These are phyloP conservation scores for Pythium dissimile DNA, from an alignment of 352 stramenopile species.

Conservation along the genomic window DNA sequence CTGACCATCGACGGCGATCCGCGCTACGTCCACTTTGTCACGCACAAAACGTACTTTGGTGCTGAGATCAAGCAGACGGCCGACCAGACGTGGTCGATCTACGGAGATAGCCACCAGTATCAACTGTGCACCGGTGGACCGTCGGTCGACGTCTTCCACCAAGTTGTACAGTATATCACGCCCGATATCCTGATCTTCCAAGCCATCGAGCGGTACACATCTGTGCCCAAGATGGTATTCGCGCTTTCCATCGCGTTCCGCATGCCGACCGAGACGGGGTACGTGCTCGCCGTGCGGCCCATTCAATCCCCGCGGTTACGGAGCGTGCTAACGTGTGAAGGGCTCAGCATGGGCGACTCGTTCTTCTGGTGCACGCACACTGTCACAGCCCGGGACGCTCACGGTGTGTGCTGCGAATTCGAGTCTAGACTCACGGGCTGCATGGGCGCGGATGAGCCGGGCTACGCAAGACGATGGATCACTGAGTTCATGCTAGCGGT, in stretches of 20 bases:
- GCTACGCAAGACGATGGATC: slow-evolving; percentile 13
- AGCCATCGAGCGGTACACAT: slow-evolving; percentile 3
- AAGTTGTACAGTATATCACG: slow-evolving; percentile 11
- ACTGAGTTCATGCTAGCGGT: slow-evolving; percentile 2
- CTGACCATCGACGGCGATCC: not conserved
- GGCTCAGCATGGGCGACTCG: not conserved
- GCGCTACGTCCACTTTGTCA: not conserved
- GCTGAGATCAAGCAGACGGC: not conserved
- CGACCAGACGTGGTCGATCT: slow-evolving; percentile 1
- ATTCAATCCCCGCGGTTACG: not conserved
- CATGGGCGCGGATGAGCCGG: not conserved
- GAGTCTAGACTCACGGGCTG: not conserved
- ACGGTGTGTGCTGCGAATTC: not conserved
- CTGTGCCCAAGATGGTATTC: slow-evolving; percentile 3
- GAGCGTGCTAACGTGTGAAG: not conserved
- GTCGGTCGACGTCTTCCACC: not conserved
- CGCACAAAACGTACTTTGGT: not conserved
- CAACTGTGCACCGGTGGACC: not conserved
- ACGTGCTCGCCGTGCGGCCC: not conserved
- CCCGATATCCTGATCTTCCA: slow-evolving; percentile 9
- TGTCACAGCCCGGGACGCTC: not conserved
- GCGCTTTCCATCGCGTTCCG: slow-evolving; percentile 11
- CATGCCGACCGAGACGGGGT: slow-evolving; percentile 3
- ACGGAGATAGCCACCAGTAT: slow-evolving; percentile 1
- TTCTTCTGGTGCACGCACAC: slow-evolving; percentile 15